phyloP scores from a whole-genome alignment of 2,329 filamentous ascomycete species.

The Trichoderma sp. region DNA sequence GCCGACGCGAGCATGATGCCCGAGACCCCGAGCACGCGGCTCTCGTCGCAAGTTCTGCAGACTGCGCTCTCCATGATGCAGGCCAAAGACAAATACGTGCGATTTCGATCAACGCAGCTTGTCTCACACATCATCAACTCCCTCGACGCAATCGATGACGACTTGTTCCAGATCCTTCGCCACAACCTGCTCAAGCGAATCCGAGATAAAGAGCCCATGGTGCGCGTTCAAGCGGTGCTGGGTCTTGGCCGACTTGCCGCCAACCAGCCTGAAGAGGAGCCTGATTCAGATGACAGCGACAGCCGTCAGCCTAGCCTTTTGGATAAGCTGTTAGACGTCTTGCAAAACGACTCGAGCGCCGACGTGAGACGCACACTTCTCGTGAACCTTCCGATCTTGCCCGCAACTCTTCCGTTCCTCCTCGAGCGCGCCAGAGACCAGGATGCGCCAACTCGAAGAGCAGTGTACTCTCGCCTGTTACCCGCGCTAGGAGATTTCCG shows the following conservation, averaged over 20 bases:
- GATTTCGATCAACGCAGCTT: slow-evolving; percentile 87
- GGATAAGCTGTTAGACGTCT: slow-evolving; percentile 80
- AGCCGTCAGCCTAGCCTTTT: slow-evolving; percentile 70
- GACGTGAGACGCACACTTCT: slow-evolving; percentile 89
- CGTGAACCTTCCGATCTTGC: slow-evolving; percentile 85
- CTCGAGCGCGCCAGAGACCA: slow-evolving; percentile 89
- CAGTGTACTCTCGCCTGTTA: slow-evolving; percentile 83
- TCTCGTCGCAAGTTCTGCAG: slow-evolving; percentile 75
- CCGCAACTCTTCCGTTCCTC: slow-evolving; percentile 80
- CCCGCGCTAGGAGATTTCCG: slow-evolving; percentile 92
- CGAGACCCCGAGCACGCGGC: slow-evolving; percentile 81
- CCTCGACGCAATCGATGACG: slow-evolving; percentile 88
- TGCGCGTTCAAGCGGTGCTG: slow-evolving; percentile 88
- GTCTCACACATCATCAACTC: slow-evolving; percentile 91
- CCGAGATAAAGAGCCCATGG: slow-evolving; percentile 90
- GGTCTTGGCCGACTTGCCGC: slow-evolving; percentile 84
- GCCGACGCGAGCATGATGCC: slow-evolving; percentile 71
- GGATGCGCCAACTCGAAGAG: slow-evolving; percentile 80
- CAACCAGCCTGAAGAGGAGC: slow-evolving; percentile 72
- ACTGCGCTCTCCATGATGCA: slow-evolving; percentile 75
- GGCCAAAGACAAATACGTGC: slow-evolving; percentile 89
- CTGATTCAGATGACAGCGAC: slow-evolving; percentile 71
- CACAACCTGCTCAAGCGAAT: slow-evolving; percentile 81
- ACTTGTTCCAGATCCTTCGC: slow-evolving; percentile 81
- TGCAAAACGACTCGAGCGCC: slow-evolving; percentile 92